phyloP scores from a whole-genome alignment of 805 yeast species.

The Clavispora phyllophila region DNA sequence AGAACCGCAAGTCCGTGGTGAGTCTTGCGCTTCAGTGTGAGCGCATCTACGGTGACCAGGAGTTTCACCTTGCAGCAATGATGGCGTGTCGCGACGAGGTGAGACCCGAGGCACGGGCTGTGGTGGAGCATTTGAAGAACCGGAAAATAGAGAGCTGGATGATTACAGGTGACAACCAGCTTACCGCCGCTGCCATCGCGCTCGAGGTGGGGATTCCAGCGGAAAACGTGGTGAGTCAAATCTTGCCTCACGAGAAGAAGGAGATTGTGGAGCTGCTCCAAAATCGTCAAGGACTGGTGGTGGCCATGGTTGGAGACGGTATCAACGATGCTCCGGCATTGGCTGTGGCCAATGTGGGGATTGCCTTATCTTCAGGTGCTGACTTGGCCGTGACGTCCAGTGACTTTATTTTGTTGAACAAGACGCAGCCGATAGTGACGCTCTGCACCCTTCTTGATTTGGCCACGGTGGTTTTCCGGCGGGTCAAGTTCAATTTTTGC shows the following conservation, averaged over 20 bases:
- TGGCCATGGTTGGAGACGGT: conserved; percentile 82
- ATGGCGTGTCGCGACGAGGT: conserved; percentile 59
- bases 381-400: conserved; percentile 72
- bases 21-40: conserved; percentile 43
- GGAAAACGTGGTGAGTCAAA: conserved; percentile 58
- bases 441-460: conserved; percentile 52
- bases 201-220: conserved; percentile 50
- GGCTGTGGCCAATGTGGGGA: conserved; percentile 70
- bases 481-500: conserved; percentile 53
- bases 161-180: conserved; percentile 70
- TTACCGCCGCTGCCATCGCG: conserved; percentile 67
- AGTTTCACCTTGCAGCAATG: conserved; percentile 39
- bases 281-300: conserved; percentile 20
- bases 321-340: conserved; percentile 81
- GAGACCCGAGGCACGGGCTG: conserved; percentile 51
- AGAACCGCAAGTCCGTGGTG: conserved; percentile 59
- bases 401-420: conserved; percentile 63
- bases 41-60: conserved; percentile 20
- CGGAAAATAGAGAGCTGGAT: conserved; percentile 59
- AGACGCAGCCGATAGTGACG: conserved; percentile 45
- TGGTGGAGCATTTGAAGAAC: conserved; percentile 33
- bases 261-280: conserved; percentile 54
- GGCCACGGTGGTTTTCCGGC: conserved; percentile 43
- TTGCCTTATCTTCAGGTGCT: conserved; percentile 72
- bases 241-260: conserved; percentile 70